A percentile compares a stretch with the other conserved stretches of the same genome.
These are phyloP conservation scores for Oryza glumipatula DNA, from an alignment of 176 grass and related monocot genomes.

Conservation along the genomic window DNA sequence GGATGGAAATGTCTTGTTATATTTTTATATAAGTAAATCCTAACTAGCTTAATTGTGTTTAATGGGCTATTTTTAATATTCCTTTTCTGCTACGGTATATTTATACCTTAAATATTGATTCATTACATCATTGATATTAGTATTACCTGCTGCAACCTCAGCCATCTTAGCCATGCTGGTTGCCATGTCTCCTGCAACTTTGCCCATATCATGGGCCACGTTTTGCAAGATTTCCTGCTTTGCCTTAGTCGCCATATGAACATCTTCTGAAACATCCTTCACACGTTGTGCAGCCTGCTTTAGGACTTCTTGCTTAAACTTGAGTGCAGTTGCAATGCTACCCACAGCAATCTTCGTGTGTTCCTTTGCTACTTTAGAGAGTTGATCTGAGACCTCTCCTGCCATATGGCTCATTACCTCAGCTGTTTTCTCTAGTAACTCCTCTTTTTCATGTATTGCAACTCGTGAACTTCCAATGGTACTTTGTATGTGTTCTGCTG, in stretches of 20 bases:
- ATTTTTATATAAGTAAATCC: not conserved
- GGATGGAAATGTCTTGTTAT: not conserved
- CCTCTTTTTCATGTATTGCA: not conserved
- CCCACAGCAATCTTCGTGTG: not conserved
- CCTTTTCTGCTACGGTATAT: not conserved
- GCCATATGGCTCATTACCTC: constrained; percentile 31
- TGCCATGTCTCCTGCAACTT: constrained; percentile 25
- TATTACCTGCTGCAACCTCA: constrained; percentile 38
- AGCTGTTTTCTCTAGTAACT: constrained; percentile 31
- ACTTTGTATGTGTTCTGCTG: constrained; percentile 15
- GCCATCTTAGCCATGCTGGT: constrained; percentile 32
- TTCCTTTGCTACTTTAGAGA: not conserved
- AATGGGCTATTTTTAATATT: not conserved
- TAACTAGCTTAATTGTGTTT: not conserved
- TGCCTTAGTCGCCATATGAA: not conserved
- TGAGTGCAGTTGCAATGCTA: constrained; percentile 2
- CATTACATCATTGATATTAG: not conserved
- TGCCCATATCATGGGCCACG: constrained; percentile 7
- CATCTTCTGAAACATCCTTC: constrained; percentile 6
- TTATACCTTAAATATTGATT: not conserved
- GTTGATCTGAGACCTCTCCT: constrained; percentile 23
- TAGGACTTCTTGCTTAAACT: constrained; percentile 23
- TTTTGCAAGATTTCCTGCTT: constrained; percentile 24
- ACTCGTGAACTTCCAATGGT: not conserved
- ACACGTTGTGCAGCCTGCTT: not conserved